phyloP scores from a whole-genome alignment of 129 eudicot genomes.

The Arctium minus region DNA sequence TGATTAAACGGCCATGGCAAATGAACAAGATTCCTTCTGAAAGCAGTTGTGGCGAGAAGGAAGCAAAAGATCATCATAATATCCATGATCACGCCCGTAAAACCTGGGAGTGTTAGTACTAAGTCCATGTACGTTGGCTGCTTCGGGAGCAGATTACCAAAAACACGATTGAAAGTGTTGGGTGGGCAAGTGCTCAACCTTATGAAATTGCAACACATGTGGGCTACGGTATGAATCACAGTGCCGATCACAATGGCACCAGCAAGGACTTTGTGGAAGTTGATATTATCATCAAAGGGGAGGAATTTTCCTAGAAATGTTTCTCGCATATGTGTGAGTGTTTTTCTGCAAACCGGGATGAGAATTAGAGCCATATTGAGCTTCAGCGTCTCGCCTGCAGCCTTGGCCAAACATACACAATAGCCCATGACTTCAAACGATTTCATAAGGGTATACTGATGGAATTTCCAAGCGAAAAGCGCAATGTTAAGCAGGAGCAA shows the following conservation, averaged over 20 bases:
- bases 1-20: conserved; percentile 59
- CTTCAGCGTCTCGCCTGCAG: conserved; percentile 65
- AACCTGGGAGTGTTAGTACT: conserved; percentile 43
- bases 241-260: conserved; percentile 43
- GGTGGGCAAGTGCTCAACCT: conserved; percentile 36
- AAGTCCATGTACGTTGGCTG: conserved; percentile 70
- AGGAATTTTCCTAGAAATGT: conserved; percentile 38
- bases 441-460: conserved; percentile 25
- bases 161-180: conserved; percentile 33
- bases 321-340: conserved; percentile 54
- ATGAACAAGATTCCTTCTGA: conserved; percentile 79
- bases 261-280: conserved; percentile 49
- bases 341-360: conserved; percentile 65
- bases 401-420: conserved; percentile 63
- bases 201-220: conserved; percentile 40
- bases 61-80: conserved; percentile 67
- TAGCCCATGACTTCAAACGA: conserved; percentile 61
- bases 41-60: conserved; percentile 81
- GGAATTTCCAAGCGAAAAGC: conserved; percentile 66
- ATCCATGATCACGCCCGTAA: conserved; percentile 66
- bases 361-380: conserved; percentile 69
- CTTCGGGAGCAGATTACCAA: conserved; percentile 43
- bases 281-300: conserved; percentile 62
- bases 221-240: conserved; percentile 28
- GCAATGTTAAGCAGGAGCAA: conserved; percentile 44